Evolutionary conservation across 1,284 basidiomycete genomes (phyloP).

Genomic region (Naganishia albida): DNA sequence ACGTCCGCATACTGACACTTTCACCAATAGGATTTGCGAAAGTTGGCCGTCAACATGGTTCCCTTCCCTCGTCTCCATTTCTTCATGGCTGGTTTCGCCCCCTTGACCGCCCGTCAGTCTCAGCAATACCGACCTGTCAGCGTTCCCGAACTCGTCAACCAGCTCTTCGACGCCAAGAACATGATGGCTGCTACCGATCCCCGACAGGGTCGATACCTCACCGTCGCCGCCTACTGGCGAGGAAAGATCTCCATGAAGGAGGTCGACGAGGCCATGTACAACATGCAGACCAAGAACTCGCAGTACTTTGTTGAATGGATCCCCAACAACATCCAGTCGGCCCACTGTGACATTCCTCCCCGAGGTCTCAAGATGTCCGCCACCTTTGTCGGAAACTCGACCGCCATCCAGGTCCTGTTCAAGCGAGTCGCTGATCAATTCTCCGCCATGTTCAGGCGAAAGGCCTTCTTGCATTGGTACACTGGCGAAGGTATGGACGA

Average conservation of each 20-base stretch:
- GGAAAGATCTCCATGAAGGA: slow-evolving; percentile 99
- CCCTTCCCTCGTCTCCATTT: slow-evolving; percentile 99
- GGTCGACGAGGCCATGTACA: slow-evolving; percentile 97
- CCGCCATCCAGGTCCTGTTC: slow-evolving; percentile 95
- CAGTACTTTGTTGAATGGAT: slow-evolving; percentile 92
- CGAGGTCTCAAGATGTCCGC: slow-evolving; percentile 92
- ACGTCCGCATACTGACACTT: not conserved
- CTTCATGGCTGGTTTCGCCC: slow-evolving; percentile 98
- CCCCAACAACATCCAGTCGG: slow-evolving; percentile 94
- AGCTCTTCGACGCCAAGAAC: slow-evolving; percentile 99
- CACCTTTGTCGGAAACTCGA: slow-evolving; percentile 96
- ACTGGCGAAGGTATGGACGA: slow-evolving; percentile 99
- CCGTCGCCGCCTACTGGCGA: slow-evolving; percentile 95
- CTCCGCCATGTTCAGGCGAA: slow-evolving; percentile 97
- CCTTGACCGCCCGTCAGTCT: slow-evolving; percentile 87
- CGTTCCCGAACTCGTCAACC: slow-evolving; percentile 92
- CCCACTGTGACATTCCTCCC: slow-evolving; percentile 89
- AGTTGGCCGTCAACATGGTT: slow-evolving; percentile 98
- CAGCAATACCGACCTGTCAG: slow-evolving; percentile 93
- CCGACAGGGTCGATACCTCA: slow-evolving; percentile 90
- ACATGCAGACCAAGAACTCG: slow-evolving; percentile 95
- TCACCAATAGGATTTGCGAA: slow-evolving; percentile 68
- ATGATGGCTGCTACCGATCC: slow-evolving; percentile 93
- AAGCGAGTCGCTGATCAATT: slow-evolving; percentile 97
- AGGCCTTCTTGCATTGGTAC: slow-evolving; percentile 99